phyloP scores from a whole-genome alignment of 495 filamentous ascomycete species.

The Opeltia flavorubescens region DNA sequence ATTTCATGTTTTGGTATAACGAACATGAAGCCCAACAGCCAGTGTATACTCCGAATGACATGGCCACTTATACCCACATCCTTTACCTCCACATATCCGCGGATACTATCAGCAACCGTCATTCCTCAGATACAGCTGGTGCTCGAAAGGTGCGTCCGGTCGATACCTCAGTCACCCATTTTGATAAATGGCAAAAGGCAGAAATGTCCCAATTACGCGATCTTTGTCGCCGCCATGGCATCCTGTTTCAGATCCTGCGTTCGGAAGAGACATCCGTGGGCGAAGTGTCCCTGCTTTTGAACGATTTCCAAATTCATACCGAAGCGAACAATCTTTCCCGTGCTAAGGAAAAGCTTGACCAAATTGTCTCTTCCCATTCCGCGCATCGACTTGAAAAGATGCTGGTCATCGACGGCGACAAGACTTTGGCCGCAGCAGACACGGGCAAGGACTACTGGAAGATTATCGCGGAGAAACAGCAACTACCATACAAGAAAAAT shows the following conservation, averaged over 20 bases:
- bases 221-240: conserved; percentile 32
- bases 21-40: conserved; percentile 17
- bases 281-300: conserved; percentile 19
- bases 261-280: conserved; percentile 4
- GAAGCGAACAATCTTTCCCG: conserved; percentile 26
- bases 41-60: conserved; percentile 34
- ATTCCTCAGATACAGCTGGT: conserved; percentile 25
- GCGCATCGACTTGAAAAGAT: conserved; percentile 24
- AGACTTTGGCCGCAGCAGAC: conserved; percentile 39
- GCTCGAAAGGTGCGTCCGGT: conserved; percentile 15
- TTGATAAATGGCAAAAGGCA: conserved; percentile 36
- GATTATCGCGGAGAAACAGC: conserved; percentile 8
- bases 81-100: conserved; percentile 40
- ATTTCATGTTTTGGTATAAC: conserved; percentile 46
- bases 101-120: conserved; percentile 23
- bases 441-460: conserved; percentile 42
- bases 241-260: conserved; percentile 30
- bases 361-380: conserved; percentile 15
- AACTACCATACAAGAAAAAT: too few relatives aligned
- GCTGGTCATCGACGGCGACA: conserved; percentile 45
- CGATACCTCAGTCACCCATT: conserved; percentile 22
- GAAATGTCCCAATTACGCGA: conserved; percentile 35
- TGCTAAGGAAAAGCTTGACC: conserved; percentile 27
- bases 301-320: conserved; percentile 27
- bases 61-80: conserved; percentile 42